Evolutionary conservation across 257 asterid genomes (phyloP).

Genomic region (Apocynum venetum): DNA sequence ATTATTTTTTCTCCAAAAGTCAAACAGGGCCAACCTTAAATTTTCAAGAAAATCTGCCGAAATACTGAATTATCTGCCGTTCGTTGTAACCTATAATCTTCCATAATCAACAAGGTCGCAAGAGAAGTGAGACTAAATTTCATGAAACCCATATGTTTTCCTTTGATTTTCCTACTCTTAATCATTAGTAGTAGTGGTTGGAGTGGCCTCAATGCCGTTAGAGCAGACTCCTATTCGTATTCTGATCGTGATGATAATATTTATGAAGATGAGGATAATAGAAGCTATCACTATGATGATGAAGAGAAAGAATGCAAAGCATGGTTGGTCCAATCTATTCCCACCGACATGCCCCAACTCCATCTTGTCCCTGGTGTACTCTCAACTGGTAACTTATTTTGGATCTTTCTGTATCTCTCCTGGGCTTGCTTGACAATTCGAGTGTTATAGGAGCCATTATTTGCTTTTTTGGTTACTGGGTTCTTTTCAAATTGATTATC

Average conservation of each 20-base stretch:
- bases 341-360: conserved; percentile 76
- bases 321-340: conserved; percentile 86
- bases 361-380: conserved; percentile 65
- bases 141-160: not conserved
- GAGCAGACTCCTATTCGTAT: conserved; percentile 6
- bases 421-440: not conserved
- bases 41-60: not conserved
- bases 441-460: not conserved
- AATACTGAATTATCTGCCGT: not conserved
- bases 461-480: not conserved
- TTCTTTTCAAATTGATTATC: conserved; percentile 3
- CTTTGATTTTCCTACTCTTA: conserved; percentile 1
- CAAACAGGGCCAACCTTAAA: not conserved
- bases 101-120: not conserved
- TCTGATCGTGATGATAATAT: not conserved
- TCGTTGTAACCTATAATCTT: too few species aligned
- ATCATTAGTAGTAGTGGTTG: not conserved
- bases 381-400: conserved; percentile 46
- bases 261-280: not conserved
- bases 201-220: not conserved
- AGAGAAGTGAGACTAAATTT: not conserved
- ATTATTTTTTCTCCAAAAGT: too few species aligned
- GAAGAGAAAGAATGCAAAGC: conserved; percentile 49
- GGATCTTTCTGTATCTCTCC: not conserved
- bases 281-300: not conserved